Evolutionary conservation across 2,329 filamentous ascomycete genomes (phyloP), one percentile per base, ranked within the genome.

Genomic region (Dothideomycetes sp.): DNA sequence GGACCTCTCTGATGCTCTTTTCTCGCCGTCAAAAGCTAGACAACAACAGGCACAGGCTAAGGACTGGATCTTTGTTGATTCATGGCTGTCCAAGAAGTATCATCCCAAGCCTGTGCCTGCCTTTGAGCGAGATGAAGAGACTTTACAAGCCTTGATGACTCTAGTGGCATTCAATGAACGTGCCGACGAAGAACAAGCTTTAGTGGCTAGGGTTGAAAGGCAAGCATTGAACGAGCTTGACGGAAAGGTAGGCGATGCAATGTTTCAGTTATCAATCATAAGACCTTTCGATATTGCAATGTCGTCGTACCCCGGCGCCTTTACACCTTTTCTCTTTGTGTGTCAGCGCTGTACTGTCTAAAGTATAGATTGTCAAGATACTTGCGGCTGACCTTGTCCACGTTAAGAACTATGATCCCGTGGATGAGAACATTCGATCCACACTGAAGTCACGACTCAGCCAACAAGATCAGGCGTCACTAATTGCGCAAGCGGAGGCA

Each of bases 101-200:
- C 69, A 71, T 33, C 72, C 75, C 19, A 74, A 73, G 34, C 57
- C 71, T 0, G 64, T 80, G 0, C 87, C 86, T 0, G 56, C 69
- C 1, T 94, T 94, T 58, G 89, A 96, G 63, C 80, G 86, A 52
- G 95, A 91, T 55, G 72, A 81, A 19, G 83, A 89, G 34, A 95
- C 88, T 0, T 69, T 94, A 36, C 79, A 77, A 47, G 77, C 73
- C 1, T 70, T 94, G 3, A 71, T 93, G 7, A 74, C 80, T 18
- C 69, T 94, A 5, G 83, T 83, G 15, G 69, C 78, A 9, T 68
- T 78, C 31, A 94, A 91, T 56, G 87, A 94, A 54, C 64, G 74
- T 10, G 83, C 82, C 4, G 82, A 88, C 47, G 83, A 88, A 51
- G 78, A 84, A 49, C 68, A 70, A 12, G 64, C 66, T 3, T 59